Percentiles rank a stretch among this genome's conserved stretches.
These are phyloP conservation scores for Zhuliangozyma parablackwelliae DNA, from an alignment of 1,139 yeast genomes.

Conservation along the genomic window DNA sequence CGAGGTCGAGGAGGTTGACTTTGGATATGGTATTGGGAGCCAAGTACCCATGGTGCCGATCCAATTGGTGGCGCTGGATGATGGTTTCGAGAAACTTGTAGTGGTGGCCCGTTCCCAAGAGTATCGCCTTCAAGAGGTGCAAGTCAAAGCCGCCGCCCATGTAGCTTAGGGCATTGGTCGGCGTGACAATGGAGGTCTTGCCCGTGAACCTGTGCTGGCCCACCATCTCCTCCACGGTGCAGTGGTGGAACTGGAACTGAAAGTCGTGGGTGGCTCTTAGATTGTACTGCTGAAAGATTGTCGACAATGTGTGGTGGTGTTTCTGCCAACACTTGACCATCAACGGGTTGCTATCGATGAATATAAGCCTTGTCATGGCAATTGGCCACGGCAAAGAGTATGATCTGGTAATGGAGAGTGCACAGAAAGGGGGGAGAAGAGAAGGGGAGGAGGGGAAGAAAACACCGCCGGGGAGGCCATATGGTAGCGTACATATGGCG, in stretches of 20 bases:
- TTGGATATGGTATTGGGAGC: constrained; percentile 15
- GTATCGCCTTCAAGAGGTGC: constrained; percentile 15
- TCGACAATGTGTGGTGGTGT: constrained; percentile 6
- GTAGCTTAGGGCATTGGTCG: constrained; percentile 21
- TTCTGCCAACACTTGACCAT: constrained; percentile 11
- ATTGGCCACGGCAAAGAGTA: too few relatives aligned
- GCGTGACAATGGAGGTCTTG: constrained; percentile 15
- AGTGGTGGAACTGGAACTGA: constrained; percentile 6
- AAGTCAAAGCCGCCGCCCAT: constrained; percentile 29
- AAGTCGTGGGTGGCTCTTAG: constrained; percentile 1
- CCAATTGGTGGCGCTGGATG: constrained; percentile 13
- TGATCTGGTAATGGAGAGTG: too few relatives aligned
- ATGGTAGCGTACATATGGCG: too few relatives aligned
- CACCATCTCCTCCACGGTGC: constrained; percentile 8
- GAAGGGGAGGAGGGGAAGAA: too few relatives aligned
- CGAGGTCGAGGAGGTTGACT: constrained; percentile 7
- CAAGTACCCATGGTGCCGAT: constrained; percentile 16
- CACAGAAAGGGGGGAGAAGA: too few relatives aligned
- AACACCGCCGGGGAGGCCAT: too few relatives aligned
- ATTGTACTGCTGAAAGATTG: constrained; percentile 4
- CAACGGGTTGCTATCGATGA: constrained; percentile 10
- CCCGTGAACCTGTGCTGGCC: constrained; percentile 3
- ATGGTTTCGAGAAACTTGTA: constrained; percentile 12
- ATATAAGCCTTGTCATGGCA: constrained; percentile 9
- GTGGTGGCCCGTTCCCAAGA: constrained; percentile 6